Evolutionary conservation across 352 stramenopile species (phyloP).

Genomic region (Pythium utonaiense): DNA sequence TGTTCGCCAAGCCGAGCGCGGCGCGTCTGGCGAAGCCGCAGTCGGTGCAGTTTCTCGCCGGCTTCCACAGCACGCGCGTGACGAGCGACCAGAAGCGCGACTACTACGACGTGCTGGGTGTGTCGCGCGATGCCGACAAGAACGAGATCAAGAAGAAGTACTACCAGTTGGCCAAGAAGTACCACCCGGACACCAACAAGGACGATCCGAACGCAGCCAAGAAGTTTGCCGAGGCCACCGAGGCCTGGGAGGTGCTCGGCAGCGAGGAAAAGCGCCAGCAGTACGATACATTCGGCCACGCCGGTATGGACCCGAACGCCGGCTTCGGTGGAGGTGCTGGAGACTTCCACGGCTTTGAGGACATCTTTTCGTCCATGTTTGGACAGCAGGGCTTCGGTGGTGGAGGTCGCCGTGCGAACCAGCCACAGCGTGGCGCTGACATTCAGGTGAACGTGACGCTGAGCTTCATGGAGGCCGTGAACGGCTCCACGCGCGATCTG

Average conservation of each 20-base stretch:
- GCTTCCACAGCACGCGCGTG: conserved; percentile 68
- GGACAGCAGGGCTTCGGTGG: conserved; percentile 64
- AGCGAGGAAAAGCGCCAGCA: conserved; percentile 92
- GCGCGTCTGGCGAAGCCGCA: no score
- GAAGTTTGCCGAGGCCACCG: conserved; percentile 92
- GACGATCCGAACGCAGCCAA: conserved; percentile 85
- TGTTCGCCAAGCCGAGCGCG: not conserved
- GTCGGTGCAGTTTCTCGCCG: conserved; percentile 18
- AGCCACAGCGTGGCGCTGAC: conserved; percentile 88
- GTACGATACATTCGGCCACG: conserved; percentile 95
- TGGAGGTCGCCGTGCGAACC: conserved; percentile 64
- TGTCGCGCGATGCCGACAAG: conserved; percentile 88
- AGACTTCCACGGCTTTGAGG: conserved; percentile 83
- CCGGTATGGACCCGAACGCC: conserved; percentile 90
- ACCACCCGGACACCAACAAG: conserved; percentile 98
- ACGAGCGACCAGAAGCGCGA: conserved; percentile 83
- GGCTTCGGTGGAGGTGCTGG: conserved; percentile 42
- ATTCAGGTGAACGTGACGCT: conserved; percentile 93
- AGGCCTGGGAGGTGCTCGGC: conserved; percentile 92
- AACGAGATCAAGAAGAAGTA: conserved; percentile 98
- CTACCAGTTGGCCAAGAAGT: conserved; percentile 96
- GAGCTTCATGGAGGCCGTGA: conserved; percentile 94
- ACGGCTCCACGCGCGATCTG: conserved; percentile 88
- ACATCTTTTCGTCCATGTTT: conserved; percentile 87
- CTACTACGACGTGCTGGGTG: conserved; percentile 96